phyloP scores from a whole-genome alignment of 2,329 filamentous ascomycete genomes.

The Botrytis fragariae region DNA sequence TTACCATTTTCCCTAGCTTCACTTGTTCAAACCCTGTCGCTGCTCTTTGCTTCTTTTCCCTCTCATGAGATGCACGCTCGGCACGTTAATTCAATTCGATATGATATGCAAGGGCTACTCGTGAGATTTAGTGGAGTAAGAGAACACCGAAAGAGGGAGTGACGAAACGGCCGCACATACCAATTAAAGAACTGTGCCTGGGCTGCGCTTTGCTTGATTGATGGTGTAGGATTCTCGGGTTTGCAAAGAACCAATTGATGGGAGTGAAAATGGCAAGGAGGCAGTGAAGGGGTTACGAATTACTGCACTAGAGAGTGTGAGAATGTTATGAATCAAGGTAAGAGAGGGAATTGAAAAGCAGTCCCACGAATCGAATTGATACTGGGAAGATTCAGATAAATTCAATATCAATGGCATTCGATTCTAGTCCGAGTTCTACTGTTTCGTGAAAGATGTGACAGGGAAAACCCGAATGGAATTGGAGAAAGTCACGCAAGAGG shows the following conservation, averaged over 20 bases:
- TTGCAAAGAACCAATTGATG: neutral
- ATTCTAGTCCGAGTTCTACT: neutral
- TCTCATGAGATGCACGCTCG: neutral
- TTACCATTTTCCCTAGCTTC: neutral
- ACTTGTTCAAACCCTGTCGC: neutral
- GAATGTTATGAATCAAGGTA: neutral
- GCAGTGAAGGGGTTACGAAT: neutral
- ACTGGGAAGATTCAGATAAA: neutral
- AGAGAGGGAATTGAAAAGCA: neutral
- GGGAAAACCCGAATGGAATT: neutral
- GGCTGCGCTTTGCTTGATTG: neutral
- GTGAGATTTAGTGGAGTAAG: conserved; percentile 1
- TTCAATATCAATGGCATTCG: neutral
- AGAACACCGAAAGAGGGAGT: conserved; percentile 13
- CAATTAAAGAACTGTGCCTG: conserved; percentile 10
- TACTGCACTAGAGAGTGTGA: neutral
- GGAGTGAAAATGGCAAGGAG: neutral
- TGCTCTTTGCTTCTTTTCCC: neutral
- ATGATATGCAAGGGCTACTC: conserved; percentile 9
- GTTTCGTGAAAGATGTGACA: neutral
- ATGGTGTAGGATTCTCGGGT: conserved; percentile 1
- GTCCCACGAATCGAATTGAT: neutral
- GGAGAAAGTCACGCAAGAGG: neutral
- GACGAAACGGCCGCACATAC: conserved; percentile 18
- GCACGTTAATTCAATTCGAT: neutral